Percentiles rank a stretch among this genome's conserved stretches.
Evolutionary conservation across 2,329 filamentous ascomycete species (phyloP).

Genomic region (Colletotrichum tamarilloi): DNA sequence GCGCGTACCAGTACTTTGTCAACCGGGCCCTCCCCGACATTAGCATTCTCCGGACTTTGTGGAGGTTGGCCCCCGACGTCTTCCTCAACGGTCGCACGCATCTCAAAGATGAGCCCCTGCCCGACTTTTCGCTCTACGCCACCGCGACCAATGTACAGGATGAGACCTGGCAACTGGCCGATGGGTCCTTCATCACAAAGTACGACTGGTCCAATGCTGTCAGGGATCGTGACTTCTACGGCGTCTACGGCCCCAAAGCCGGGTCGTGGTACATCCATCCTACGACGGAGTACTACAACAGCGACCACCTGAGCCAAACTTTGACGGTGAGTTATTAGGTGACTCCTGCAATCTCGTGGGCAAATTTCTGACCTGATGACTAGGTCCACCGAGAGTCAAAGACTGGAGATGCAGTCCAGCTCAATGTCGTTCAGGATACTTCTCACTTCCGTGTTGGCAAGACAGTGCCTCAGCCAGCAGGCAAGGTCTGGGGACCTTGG

Average conservation of each 20-base stretch:
- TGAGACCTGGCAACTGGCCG: conserved; percentile 32
- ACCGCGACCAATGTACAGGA: conserved; percentile 34
- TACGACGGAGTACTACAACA: conserved; percentile 30
- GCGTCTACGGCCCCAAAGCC: conserved; percentile 25
- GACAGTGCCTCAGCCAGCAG: conserved; percentile 17
- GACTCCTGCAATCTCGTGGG: background rate
- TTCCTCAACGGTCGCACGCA: conserved; percentile 33
- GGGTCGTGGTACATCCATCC: conserved; percentile 35
- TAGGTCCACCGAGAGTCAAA: conserved; percentile 33
- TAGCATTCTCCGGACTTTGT: conserved; percentile 31
- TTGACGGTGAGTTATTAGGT: conserved; percentile 8
- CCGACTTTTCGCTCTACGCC: conserved; percentile 33
- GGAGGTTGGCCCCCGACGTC: conserved; percentile 29
- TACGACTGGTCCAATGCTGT: conserved; percentile 36
- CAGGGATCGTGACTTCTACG: conserved; percentile 34
- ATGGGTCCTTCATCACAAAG: conserved; percentile 33
- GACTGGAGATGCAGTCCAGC: conserved; percentile 32
- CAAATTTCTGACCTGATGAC: background rate
- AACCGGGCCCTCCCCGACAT: conserved; percentile 34
- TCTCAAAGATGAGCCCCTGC: conserved; percentile 30
- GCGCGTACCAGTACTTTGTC: conserved; percentile 36
- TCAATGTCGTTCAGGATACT: conserved; percentile 34
- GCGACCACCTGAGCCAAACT: conserved; percentile 32
- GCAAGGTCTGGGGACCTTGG: conserved; percentile 35
- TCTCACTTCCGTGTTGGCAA: conserved; percentile 33